Conservation (phyloP, 2,329 filamentous ascomycete genomes). For the Periconia digitata region DNA sequence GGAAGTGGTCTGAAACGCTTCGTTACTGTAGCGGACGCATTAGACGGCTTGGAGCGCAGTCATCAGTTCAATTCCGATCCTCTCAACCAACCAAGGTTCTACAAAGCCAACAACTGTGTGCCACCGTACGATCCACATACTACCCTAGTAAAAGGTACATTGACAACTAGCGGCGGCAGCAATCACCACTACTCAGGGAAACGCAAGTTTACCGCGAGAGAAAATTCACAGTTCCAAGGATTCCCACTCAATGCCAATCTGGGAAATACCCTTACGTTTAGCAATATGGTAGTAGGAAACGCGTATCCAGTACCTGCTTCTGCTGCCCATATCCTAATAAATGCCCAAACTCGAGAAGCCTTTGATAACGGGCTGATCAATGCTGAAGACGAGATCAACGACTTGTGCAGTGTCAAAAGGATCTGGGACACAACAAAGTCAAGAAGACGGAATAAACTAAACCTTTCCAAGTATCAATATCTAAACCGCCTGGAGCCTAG, state of each 20-base stretch:
- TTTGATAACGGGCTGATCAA: slow-evolving; percentile 27
- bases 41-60: slow-evolving; percentile 13
- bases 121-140: slow-evolving; percentile 10
- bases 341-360: slow-evolving; percentile 20
- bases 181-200: slow-evolving; percentile 18
- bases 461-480: not conserved
- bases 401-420: slow-evolving; percentile 12
- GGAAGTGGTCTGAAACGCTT: slow-evolving; percentile 23
- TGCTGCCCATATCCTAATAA: slow-evolving; percentile 3
- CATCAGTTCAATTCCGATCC: slow-evolving; percentile 5
- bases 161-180: slow-evolving; percentile 14
- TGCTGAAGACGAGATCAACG: slow-evolving; percentile 23
- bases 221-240: slow-evolving; percentile 20
- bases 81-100: slow-evolving; percentile 19
- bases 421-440: not conserved
- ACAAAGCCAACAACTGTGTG: slow-evolving; percentile 2
- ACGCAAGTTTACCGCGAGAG: slow-evolving; percentile 20
- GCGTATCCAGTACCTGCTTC: slow-evolving; percentile 22
- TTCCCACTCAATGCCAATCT: slow-evolving; percentile 16
- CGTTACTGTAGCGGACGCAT: slow-evolving; percentile 21
- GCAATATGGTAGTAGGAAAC: slow-evolving; percentile 23
- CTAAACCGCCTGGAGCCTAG: not conserved
- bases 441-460: no score
- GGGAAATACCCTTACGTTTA: slow-evolving; percentile 8
- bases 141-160: slow-evolving; percentile 12